Evolutionary conservation across 2,329 filamentous ascomycete species (phyloP), one percentile per base, ranked within the genome.

Genomic region (Orbilia blumenaviensis): DNA sequence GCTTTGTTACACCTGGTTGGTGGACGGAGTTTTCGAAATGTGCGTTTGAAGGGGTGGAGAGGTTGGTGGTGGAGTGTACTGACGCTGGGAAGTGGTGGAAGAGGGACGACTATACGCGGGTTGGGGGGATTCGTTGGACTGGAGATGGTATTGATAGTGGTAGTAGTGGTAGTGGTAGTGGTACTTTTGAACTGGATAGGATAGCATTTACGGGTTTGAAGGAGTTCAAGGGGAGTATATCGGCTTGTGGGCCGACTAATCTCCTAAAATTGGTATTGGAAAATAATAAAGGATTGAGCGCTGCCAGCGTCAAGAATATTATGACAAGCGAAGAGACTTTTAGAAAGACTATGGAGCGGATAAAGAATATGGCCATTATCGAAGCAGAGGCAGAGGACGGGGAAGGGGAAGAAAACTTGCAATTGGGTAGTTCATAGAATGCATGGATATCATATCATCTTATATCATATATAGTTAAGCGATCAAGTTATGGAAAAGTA

Each of bases 1-100:
- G 21, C 3, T 16, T 18, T 16, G 32, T 36, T 2, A 56, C 48
- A 1, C 29, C 42, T 1, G 12, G 23, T 14, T 66, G 63, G 63
- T 66, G 63, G 63, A 16, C 18, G 16, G 34, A 48, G 18, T 66
- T 58, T 42, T 52, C 63, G 8, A 44, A 46, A 18, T 66, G 50
- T 36, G 23, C 36, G 36, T 58, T 66, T 16, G 12, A 21, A 29
- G 36, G 38, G 8, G 50, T 46, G 23, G 38, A 66, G 9, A 18
- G 48, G 18, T 29, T 66, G 16, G 2, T 34, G 8, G 14, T 52
- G 6, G 46, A 3, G 1, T n/a, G 21, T 16, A 14, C 2, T 23
- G 12, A 29, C 29, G 46, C 46, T n/a, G 5, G 3, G 10, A 10
- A 9, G 5, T 50, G 46, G 46, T 50, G 46, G 23, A 3, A 29